Base-by-base conservation (phyloP, 306 rosid genomes). In the Ziziphus jujuba region DNA sequence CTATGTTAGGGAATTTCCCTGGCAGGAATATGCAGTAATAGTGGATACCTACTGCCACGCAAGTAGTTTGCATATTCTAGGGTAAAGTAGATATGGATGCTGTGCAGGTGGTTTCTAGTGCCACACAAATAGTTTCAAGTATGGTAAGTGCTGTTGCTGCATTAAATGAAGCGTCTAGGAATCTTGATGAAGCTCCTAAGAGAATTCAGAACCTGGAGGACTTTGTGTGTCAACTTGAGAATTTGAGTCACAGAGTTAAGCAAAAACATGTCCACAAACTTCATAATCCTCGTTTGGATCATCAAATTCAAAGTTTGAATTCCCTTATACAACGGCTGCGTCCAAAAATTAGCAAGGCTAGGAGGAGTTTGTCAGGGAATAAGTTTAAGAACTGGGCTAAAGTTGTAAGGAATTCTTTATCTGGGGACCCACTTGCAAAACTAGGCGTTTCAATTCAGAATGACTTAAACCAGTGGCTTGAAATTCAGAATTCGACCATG, bases 401-500 rank as follows among this genome's bases (percentile, higher is more conserved):
- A 62, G 33, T 28, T 28, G 33, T 28, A 28, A 4, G 4, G 33
- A 28, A 28, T 28, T 28, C 33, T 28, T 1, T 28, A 28, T 28
- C 2, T 28, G 33, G 33, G 23, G 79, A 74, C 21, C 73, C 79
- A 20, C 73, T 74, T 21, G 69, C 64, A 43, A 74, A 74, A 61
- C 35, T 74, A n/a, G 79, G 17, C 6, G 40, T 31, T 14, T 16
- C 73, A 44, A 74, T 74, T 33, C 59, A 25, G 65, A 57, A 56
- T 54, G 79, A 74, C 69, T 74, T 74, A 65, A 67, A 66, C 49
- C 67, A 63, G 73, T 74, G 79, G 79, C 73, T 74, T 16, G 79
- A 74, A 60, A 40, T 67, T 31, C 79, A 74, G 16, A 74, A 38
- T 40, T 22, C 68, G 43, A 69, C 52, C 34, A 20, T 57, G 9